These are phyloP conservation scores for Phytophthora parvispora DNA, from an alignment of 352 stramenopile genomes.

Conservation along the genomic window DNA sequence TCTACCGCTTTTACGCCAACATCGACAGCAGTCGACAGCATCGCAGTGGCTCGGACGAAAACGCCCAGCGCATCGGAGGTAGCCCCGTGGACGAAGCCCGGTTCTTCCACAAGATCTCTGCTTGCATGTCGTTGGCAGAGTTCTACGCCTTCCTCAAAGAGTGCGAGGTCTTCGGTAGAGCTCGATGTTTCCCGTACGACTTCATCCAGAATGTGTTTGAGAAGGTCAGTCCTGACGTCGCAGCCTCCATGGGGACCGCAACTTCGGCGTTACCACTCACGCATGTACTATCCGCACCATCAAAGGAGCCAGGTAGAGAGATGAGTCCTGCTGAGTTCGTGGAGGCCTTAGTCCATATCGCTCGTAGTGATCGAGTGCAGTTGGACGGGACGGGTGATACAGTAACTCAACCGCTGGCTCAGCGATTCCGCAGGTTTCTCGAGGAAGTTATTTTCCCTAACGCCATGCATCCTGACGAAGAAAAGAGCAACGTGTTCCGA, in stretches of 20 bases:
- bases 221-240: conserved; percentile 57
- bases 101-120: conserved; percentile 76
- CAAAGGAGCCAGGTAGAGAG: conserved; percentile 37
- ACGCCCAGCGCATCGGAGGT: background rate
- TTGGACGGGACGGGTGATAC: conserved; percentile 5
- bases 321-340: conserved; percentile 80
- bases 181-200: conserved; percentile 63
- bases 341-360: conserved; percentile 68
- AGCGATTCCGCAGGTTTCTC: conserved; percentile 59
- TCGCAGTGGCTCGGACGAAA: conserved; percentile 1
- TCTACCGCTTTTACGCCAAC: conserved; percentile 72
- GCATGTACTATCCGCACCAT: conserved; percentile 27
- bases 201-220: conserved; percentile 68
- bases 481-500: conserved; percentile 63
- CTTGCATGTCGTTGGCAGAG: conserved; percentile 73
- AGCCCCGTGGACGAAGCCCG: conserved; percentile 48
- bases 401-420: conserved; percentile 27
- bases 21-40: conserved; percentile 38
- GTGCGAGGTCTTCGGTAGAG: conserved; percentile 64
- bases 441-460: conserved; percentile 64
- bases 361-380: conserved; percentile 46
- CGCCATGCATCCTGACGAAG: conserved; percentile 55
- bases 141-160: conserved; percentile 80
- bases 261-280: conserved; percentile 26
- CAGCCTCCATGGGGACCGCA: conserved; percentile 27